Conservation (phyloP, 805 yeast species). For the Wickerhamiella shivajii region DNA sequence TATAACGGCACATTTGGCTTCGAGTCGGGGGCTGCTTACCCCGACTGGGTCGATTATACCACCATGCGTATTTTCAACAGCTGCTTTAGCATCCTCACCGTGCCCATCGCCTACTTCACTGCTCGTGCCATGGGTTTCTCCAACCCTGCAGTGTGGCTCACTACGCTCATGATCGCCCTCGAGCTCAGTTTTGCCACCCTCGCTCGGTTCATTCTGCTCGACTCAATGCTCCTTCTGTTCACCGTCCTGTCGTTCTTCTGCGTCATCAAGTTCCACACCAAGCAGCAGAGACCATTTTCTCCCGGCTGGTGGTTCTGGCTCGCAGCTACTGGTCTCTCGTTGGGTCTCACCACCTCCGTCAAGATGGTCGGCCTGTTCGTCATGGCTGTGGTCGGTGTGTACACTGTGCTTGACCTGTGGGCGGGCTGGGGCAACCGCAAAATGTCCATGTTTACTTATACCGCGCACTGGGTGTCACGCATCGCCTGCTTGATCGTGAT, state of each 20-base stretch:
- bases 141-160: slow-evolving; percentile 38
- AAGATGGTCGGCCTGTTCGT: slow-evolving; percentile 95
- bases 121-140: slow-evolving; percentile 75
- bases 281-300: slow-evolving; percentile 52
- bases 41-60: slow-evolving; percentile 61
- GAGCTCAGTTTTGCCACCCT: slow-evolving; percentile 79
- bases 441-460: slow-evolving; percentile 44
- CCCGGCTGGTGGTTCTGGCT: slow-evolving; percentile 81
- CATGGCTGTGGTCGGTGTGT: slow-evolving; percentile 72
- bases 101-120: slow-evolving; percentile 72
- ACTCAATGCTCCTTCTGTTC: slow-evolving; percentile 72
- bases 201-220: slow-evolving; percentile 79
- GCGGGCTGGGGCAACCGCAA: slow-evolving; percentile 50
- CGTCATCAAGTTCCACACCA: slow-evolving; percentile 65
- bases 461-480: slow-evolving; percentile 64
- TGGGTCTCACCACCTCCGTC: slow-evolving; percentile 87
- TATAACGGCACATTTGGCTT: slow-evolving; percentile 88
- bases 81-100: slow-evolving; percentile 52
- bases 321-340: slow-evolving; percentile 61
- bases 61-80: slow-evolving; percentile 84
- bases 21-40: slow-evolving; percentile 72
- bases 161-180: slow-evolving; percentile 55
- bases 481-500: slow-evolving; percentile 53
- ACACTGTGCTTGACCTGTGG: slow-evolving; percentile 83
- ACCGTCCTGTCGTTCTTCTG: slow-evolving; percentile 69